Evolutionary conservation across 176 grass and related monocot genomes (phyloP).

Genomic region (Musa beccarii): DNA sequence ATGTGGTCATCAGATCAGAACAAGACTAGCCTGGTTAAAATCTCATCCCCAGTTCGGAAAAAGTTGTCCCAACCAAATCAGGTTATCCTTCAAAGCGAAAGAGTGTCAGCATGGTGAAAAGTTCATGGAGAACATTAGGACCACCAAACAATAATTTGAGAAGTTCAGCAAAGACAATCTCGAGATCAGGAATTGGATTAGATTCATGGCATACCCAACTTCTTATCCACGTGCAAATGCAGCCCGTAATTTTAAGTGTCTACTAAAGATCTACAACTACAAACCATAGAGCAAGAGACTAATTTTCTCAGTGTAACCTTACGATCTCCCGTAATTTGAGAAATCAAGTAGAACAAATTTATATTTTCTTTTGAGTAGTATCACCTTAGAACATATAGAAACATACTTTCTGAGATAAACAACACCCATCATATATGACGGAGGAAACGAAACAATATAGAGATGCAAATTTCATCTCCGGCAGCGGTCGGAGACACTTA

Average conservation of each 20-base stretch:
- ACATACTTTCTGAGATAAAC: not conserved
- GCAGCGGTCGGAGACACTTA: slow-evolving; percentile 22
- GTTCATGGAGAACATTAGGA: not conserved
- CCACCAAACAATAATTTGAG: not conserved
- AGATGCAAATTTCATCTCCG: not conserved
- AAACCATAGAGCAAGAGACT: not conserved
- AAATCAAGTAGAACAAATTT: not conserved
- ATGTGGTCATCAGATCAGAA: not conserved
- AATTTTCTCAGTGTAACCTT: not conserved
- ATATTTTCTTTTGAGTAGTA: not conserved
- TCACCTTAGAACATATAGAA: not conserved
- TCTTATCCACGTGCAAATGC: no score
- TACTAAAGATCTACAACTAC: not conserved
- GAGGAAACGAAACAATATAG: not conserved
- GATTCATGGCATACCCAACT: no score
- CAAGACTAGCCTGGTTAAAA: not conserved
- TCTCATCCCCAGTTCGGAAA: not conserved
- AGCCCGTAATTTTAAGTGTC: no score
- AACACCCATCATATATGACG: not conserved
- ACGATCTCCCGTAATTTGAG: not conserved
- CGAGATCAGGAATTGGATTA: no score
- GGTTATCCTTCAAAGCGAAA: not conserved
- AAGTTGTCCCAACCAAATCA: not conserved
- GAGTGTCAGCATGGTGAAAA: not conserved
- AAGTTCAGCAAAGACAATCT: not conserved